These are phyloP conservation scores for Castanopsis chinensis DNA, from an alignment of 306 rosid species.

Conservation along the genomic window DNA sequence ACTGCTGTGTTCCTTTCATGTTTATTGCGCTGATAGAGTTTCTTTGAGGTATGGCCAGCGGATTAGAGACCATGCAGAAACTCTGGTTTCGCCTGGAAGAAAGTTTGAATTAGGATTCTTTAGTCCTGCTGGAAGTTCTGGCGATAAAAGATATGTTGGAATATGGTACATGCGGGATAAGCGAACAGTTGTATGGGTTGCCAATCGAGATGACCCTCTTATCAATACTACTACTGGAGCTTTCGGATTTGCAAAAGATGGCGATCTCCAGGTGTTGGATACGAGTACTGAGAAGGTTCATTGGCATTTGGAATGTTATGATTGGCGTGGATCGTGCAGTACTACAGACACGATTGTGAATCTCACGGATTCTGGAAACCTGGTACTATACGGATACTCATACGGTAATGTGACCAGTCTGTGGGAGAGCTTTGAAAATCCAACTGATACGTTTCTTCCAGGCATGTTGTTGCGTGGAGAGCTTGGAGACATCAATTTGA, in stretches of 20 bases:
- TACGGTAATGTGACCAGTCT: not conserved
- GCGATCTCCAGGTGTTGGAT: too few species aligned
- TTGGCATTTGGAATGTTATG: too few species aligned
- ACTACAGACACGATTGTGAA: too few species aligned
- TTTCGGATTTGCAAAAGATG: too few species aligned
- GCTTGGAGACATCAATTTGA: conserved; percentile 5
- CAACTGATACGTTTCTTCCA: conserved; percentile 55
- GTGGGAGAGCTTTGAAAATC: conserved; percentile 50
- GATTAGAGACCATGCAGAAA: not conserved
- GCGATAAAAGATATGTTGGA: too few species aligned
- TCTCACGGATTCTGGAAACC: conserved; percentile 34
- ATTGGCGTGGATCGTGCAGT: too few species aligned
- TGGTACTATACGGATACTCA: conserved; percentile 3
- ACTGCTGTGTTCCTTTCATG: not conserved
- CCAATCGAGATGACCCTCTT: too few species aligned
- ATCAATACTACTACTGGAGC: too few species aligned
- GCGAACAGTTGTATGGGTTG: not conserved
- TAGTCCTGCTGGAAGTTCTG: not conserved
- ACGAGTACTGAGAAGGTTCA: too few species aligned
- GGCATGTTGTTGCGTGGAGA: conserved; percentile 34
- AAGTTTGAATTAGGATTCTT: conserved; percentile 40
- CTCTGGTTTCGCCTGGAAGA: conserved; percentile 23
- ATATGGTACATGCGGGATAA: too few species aligned
- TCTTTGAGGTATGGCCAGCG: not conserved
- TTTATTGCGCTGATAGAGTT: not conserved